These are phyloP conservation scores for Leptographium galeiforme DNA, from an alignment of 2,329 filamentous ascomycete species.

Conservation along the genomic window DNA sequence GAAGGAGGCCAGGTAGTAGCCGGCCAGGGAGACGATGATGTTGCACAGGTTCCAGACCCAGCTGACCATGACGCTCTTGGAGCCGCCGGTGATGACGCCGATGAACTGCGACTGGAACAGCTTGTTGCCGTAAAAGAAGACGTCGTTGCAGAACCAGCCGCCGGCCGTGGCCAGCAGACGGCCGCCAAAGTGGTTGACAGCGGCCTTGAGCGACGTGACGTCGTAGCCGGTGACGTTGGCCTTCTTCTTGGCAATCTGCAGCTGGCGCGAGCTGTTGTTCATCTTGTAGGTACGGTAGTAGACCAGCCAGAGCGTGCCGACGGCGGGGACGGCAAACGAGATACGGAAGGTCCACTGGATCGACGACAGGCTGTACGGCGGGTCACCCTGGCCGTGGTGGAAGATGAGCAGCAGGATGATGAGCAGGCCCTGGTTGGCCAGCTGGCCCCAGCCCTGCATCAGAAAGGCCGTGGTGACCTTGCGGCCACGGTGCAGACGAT, in stretches of 20 bases:
- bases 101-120: conserved; percentile 14
- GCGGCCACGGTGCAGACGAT: conserved; percentile 87
- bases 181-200: conserved; percentile 71
- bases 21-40: conserved; percentile 68
- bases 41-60: conserved; percentile 95
- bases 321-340: conserved; percentile 80
- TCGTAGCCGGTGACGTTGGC: conserved; percentile 85
- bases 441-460: conserved; percentile 98
- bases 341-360: conserved; percentile 87
- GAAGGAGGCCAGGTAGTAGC: conserved; percentile 83
- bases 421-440: conserved; percentile 81
- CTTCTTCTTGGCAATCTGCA: conserved; percentile 74
- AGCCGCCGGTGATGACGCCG: conserved; percentile 12
- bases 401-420: conserved; percentile 81
- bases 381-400: conserved; percentile 62
- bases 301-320: conserved; percentile 85
- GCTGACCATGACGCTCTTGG: conserved; percentile 58
- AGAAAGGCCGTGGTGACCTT: conserved; percentile 93
- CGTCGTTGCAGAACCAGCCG: conserved; percentile 90
- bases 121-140: conserved; percentile 79
- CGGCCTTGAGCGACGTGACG: conserved; percentile 63
- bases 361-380: conserved; percentile 64
- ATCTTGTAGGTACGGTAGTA: conserved; percentile 97
- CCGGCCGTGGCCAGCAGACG: conserved; percentile 78
- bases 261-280: conserved; percentile 73